Base-by-base conservation (phyloP, 169 alveolate species). In the Fabrea salina region DNA sequence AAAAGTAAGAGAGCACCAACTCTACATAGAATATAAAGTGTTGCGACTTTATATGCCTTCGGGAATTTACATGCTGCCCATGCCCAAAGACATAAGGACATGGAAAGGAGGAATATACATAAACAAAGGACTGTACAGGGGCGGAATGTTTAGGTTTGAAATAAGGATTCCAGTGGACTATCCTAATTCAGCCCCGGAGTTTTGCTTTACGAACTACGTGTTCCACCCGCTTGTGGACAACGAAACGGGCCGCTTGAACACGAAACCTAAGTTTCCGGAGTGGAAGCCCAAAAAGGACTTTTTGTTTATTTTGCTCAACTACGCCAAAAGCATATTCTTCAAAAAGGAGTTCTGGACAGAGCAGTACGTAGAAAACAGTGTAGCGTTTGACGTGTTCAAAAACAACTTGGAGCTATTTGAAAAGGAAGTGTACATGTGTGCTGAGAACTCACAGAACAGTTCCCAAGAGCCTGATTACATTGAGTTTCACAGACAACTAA, bases 81-180 rank as follows among this genome's bases (percentile, higher is more conserved):
- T 70, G 37, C 50, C 66, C 37, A 79, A 85, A 50, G 72, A 85
- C 25, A 72, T 85, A 22, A 33, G 64, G 49, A 79, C 50, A 5
- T 90, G 95, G 93, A 82, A 87, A 68, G 92, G 95, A 33, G 72
- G 80, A 22, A 37, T 87, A 2, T 82, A 87, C 50, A 79, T 86
- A 2, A 51, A 89, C 41, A 83, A 83, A 44, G 95, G 95, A 5
- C 32, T 80, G 19, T 90, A 90, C 58, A 54, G 67, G 53, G 87
- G 85, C 30, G 92, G 88, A 0, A 75, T 87, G 13, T 90, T 90
- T 49, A 90, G 87, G 71, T 90, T 84, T 71, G 54, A 64, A 61
- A 82, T 90, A n/a, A 30, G 57, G 30, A 68, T 90, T 54, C 99
- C 99, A 19, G 98, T 96, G 61, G 84, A 70, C 30, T 90, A 90